phyloP scores from a whole-genome alignment of 169 alveolate genomes.

The Eimeria acervulina region DNA sequence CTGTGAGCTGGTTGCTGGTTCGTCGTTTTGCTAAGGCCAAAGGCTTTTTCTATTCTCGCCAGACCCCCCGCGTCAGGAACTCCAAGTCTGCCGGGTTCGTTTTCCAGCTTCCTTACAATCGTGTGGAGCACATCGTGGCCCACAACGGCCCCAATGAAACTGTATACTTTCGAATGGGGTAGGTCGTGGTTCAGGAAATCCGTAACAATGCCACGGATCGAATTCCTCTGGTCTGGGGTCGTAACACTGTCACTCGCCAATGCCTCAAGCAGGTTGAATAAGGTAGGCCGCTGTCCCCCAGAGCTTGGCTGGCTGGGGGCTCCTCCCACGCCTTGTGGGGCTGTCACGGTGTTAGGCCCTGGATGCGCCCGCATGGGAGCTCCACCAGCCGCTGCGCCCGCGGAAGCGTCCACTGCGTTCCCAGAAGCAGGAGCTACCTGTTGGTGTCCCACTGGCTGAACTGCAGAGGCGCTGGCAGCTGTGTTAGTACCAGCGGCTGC shows the following conservation, averaged over 20 bases:
- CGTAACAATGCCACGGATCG: slow-evolving; percentile 93
- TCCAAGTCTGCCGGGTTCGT: slow-evolving; percentile 90
- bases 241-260: slow-evolving; percentile 93
- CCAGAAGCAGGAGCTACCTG: slow-evolving; percentile 48
- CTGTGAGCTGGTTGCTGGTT: slow-evolving; percentile 74
- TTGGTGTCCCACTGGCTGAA: slow-evolving; percentile 49
- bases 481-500: not conserved
- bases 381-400: slow-evolving; percentile 18
- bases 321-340: slow-evolving; percentile 51
- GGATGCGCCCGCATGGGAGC: slow-evolving; percentile 44
- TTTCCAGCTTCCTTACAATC: slow-evolving; percentile 90
- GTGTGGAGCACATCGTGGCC: slow-evolving; percentile 93
- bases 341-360: slow-evolving; percentile 31
- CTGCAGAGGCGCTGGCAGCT: slow-evolving; percentile 27
- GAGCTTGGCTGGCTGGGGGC: slow-evolving; percentile 36
- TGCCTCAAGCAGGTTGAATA: slow-evolving; percentile 92
- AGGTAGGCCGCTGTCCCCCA: slow-evolving; percentile 89
- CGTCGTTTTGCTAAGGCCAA: slow-evolving; percentile 90
- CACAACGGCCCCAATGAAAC: slow-evolving; percentile 93
- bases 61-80: slow-evolving; percentile 93
- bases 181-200: slow-evolving; percentile 93
- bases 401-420: not conserved
- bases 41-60: slow-evolving; percentile 92
- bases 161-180: slow-evolving; percentile 93
- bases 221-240: slow-evolving; percentile 94